phyloP scores from a whole-genome alignment of 1,284 basidiomycete species.

The Microbotryum violaceum region DNA sequence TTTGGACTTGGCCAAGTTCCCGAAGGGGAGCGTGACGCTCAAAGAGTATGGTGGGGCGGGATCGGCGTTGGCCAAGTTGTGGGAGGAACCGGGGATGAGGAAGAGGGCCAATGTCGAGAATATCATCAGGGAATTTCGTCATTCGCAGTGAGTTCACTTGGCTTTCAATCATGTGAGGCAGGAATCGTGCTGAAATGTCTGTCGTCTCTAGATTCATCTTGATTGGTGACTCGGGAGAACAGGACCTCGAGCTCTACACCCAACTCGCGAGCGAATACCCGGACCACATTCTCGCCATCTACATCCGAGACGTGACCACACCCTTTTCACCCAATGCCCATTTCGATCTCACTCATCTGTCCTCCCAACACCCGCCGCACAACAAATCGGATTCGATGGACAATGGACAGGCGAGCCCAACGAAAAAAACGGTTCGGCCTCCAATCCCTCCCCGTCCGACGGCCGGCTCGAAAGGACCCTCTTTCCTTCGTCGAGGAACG shows the following conservation, averaged over 20 bases:
- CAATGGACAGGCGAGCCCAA: background rate
- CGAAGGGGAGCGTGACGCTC: constrained; percentile 53
- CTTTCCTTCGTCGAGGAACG: background rate
- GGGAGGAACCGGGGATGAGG: constrained; percentile 60
- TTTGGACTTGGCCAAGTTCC: constrained; percentile 61
- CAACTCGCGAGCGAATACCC: constrained; percentile 59
- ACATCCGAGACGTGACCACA: constrained; percentile 62
- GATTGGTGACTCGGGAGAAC: constrained; percentile 79
- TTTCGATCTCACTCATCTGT: background rate
- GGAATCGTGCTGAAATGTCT: background rate
- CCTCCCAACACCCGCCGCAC: background rate
- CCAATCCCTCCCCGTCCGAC: background rate
- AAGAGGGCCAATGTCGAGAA: constrained; percentile 63
- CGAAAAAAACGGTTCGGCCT: background rate
- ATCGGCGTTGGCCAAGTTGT: constrained; percentile 65
- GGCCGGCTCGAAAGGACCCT: background rate
- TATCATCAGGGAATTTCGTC: constrained; percentile 61
- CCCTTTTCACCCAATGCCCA: constrained; percentile 10
- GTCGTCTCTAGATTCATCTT: constrained; percentile 65
- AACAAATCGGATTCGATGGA: background rate
- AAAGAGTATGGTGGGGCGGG: constrained; percentile 63
- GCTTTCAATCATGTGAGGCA: background rate
- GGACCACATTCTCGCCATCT: constrained; percentile 50
- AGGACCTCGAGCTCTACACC: constrained; percentile 65
- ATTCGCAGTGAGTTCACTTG: background rate